phyloP scores from a whole-genome alignment of 75 land plant species.

The Larix kaempferi region DNA sequence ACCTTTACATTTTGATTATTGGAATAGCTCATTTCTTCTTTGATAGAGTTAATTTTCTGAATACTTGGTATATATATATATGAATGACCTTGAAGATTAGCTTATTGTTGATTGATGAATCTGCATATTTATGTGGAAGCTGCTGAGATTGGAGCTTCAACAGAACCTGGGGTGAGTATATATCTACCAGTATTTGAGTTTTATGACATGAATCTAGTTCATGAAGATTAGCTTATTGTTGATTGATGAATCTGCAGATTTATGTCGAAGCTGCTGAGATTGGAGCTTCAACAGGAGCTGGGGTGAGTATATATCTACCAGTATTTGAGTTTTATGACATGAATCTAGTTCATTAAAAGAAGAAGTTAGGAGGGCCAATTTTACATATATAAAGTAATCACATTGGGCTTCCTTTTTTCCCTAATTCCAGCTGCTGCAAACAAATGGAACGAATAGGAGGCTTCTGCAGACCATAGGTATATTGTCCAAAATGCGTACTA shows the following conservation, averaged over 20 bases:
- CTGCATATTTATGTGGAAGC: not conserved
- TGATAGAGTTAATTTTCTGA: too few relatives aligned
- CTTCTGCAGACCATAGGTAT: not conserved
- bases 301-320: not conserved
- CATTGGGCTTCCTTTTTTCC: not conserved
- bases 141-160: not conserved
- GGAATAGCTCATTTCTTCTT: too few relatives aligned
- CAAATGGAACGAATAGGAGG: not conserved
- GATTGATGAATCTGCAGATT: not conserved
- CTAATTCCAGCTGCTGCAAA: conserved; percentile 3
- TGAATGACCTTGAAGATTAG: too few relatives aligned
- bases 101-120: not conserved
- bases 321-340: not conserved
- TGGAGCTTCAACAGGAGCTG: not conserved
- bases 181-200: not conserved
- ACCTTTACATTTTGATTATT: accelerated
- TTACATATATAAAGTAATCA: too few relatives aligned
- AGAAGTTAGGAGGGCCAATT: too few relatives aligned
- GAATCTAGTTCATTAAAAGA: too few relatives aligned
- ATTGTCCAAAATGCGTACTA: not conserved
- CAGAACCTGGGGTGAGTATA: not conserved
- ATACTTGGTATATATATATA: too few relatives aligned
- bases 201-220: too few relatives aligned
- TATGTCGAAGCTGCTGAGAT: not conserved
- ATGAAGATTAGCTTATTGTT: not conserved